Evolutionary conservation across 768 basidiomycete species (phyloP).

Genomic region (Pleurotus djamor): DNA sequence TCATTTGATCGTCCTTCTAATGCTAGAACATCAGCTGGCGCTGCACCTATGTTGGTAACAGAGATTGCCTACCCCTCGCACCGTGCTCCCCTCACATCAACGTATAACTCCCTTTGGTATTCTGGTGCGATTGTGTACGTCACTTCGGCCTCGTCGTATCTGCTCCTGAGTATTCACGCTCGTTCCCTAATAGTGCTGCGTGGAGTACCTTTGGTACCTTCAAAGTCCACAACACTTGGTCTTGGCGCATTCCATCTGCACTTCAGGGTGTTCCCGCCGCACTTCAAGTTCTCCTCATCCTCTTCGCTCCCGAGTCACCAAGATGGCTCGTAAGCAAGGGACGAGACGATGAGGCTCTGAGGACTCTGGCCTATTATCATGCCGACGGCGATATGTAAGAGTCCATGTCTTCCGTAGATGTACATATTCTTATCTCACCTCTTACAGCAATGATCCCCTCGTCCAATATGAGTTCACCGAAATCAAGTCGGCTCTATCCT

Average conservation of each 20-base stretch:
- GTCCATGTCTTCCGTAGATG: neutral
- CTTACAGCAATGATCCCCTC: constrained; percentile 53
- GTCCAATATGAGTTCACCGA: constrained; percentile 76
- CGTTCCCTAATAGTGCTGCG: constrained; percentile 28
- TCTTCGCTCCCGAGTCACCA: constrained; percentile 59
- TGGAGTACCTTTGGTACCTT: constrained; percentile 62
- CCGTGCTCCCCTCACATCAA: constrained; percentile 32
- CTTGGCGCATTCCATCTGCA: constrained; percentile 58
- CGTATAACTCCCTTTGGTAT: constrained; percentile 32
- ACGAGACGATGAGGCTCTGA: constrained; percentile 43
- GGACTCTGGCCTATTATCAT: constrained; percentile 55
- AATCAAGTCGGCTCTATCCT: constrained; percentile 74
- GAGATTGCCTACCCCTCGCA: constrained; percentile 41
- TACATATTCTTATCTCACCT: constrained; percentile 8
- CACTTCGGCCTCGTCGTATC: neutral
- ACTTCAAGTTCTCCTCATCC: constrained; percentile 45
- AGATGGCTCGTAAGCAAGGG: constrained; percentile 61
- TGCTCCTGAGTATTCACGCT: neutral
- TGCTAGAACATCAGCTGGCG: constrained; percentile 21
- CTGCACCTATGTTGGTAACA: constrained; percentile 38
- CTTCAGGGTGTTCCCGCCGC: constrained; percentile 48
- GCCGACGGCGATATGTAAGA: constrained; percentile 39
- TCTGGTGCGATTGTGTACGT: constrained; percentile 21
- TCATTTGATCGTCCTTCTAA: neutral
- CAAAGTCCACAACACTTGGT: constrained; percentile 41